phyloP scores from a whole-genome alignment of 163 green algal species.

The Trebouxia gelatinosa region DNA sequence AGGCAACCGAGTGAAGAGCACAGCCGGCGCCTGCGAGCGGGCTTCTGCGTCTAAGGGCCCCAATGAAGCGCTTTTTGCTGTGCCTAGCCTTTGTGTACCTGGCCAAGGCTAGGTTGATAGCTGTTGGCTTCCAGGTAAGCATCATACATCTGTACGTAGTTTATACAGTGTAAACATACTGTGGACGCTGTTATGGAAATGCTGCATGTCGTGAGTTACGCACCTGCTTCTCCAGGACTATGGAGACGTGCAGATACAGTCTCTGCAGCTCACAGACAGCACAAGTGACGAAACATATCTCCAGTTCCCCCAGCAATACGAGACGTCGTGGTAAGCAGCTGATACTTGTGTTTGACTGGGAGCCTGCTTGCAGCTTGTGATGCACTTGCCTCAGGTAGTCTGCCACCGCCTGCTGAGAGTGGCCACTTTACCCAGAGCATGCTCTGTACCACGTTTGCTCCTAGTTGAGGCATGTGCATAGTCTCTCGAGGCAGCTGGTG shows the following conservation, averaged over 20 bases:
- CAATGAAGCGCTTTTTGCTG: neutral
- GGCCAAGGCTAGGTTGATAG: neutral
- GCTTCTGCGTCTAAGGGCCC: neutral
- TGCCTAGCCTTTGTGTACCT: neutral
- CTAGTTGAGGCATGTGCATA: neutral
- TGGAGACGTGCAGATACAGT: no score
- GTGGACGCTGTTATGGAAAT: neutral
- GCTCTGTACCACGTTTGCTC: neutral
- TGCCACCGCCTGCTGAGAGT: no score
- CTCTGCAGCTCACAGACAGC: neutral
- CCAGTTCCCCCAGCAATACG: neutral
- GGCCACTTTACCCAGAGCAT: neutral
- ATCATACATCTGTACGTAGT: neutral
- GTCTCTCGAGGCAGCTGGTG: neutral
- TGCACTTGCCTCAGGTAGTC: no score
- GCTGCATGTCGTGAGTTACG: neutral
- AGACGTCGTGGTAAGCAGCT: no score
- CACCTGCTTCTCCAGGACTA: neutral
- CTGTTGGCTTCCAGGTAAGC: neutral
- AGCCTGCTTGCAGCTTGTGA: no score
- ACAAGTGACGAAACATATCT: neutral
- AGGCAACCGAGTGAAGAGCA: neutral
- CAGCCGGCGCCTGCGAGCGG: no score
- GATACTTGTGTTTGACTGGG: no score
- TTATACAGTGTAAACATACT: neutral